Percentiles rank a stretch among this genome's conserved stretches.
phyloP scores from a whole-genome alignment of 2,329 filamentous ascomycete species.

The Arthrobotrys sinensis region DNA sequence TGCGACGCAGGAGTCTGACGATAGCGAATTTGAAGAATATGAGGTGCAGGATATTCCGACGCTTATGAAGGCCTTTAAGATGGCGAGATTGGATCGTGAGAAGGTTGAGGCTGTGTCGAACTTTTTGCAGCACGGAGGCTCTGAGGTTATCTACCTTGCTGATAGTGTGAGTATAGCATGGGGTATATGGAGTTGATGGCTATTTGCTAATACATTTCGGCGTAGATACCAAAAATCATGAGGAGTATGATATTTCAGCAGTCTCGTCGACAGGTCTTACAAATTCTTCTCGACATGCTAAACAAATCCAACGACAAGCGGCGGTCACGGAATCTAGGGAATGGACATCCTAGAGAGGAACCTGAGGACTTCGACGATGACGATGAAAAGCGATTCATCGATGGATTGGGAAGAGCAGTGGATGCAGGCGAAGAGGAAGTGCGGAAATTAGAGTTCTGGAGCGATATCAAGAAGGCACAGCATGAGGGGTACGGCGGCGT shows the following conservation, averaged over 20 bases:
- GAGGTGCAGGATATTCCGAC: slow-evolving; percentile 77
- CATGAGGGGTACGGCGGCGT: slow-evolving; percentile 49
- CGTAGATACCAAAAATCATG: slow-evolving; percentile 86
- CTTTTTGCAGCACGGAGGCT: slow-evolving; percentile 82
- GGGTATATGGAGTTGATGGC: background rate
- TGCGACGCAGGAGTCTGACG: slow-evolving; percentile 66
- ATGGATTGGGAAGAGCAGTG: slow-evolving; percentile 81
- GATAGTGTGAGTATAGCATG: slow-evolving; percentile 70
- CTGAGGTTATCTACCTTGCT: slow-evolving; percentile 82
- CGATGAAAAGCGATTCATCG: slow-evolving; percentile 70
- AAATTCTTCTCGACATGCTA: slow-evolving; percentile 77
- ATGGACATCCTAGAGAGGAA: slow-evolving; percentile 66
- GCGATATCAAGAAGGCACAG: slow-evolving; percentile 78
- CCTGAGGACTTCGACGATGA: slow-evolving; percentile 68
- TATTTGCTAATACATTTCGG: slow-evolving; percentile 11
- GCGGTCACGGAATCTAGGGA: slow-evolving; percentile 62
- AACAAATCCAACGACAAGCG: slow-evolving; percentile 65
- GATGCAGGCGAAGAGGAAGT: slow-evolving; percentile 85
- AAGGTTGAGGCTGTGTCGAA: slow-evolving; percentile 86
- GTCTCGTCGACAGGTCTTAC: slow-evolving; percentile 82
- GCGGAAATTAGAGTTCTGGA: slow-evolving; percentile 87
- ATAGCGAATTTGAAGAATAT: slow-evolving; percentile 72
- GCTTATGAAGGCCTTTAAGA: slow-evolving; percentile 78
- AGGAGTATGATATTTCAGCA: slow-evolving; percentile 88
- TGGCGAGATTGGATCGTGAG: slow-evolving; percentile 86